A percentile compares a stretch with the other conserved stretches of the same genome.
These are phyloP conservation scores for Tilletia caries DNA, from an alignment of 1,284 basidiomycete genomes.

Conservation along the genomic window DNA sequence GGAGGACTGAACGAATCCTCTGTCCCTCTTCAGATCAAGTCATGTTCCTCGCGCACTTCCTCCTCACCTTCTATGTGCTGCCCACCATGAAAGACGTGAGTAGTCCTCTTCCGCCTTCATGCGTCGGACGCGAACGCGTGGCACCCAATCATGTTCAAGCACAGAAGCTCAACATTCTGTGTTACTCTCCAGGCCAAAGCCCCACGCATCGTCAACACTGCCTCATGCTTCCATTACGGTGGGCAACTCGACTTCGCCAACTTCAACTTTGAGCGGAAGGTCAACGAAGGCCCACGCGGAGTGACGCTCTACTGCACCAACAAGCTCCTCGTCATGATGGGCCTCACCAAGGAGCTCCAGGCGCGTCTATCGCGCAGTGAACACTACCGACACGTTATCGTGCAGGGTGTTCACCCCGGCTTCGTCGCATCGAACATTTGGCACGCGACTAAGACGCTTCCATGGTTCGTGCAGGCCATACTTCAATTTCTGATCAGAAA, in stretches of 20 bases:
- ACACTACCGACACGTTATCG: constrained; percentile 37
- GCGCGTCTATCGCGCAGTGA: constrained; percentile 30
- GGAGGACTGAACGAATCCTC: neutral
- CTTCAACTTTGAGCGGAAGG: constrained; percentile 37
- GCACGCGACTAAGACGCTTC: constrained; percentile 21
- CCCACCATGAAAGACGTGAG: constrained; percentile 21
- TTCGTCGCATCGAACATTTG: constrained; percentile 38
- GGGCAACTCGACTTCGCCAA: constrained; percentile 37
- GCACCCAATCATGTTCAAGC: no score
- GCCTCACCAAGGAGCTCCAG: constrained; percentile 38
- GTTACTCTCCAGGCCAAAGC: constrained; percentile 13
- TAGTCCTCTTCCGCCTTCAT: no score
- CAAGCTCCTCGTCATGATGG: constrained; percentile 40
- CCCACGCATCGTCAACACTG: constrained; percentile 40
- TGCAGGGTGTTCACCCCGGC: constrained; percentile 37
- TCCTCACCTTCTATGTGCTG: constrained; percentile 37
- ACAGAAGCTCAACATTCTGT: no score
- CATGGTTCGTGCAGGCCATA: neutral
- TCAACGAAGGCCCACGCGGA: constrained; percentile 24
- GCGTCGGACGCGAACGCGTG: neutral
- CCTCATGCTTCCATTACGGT: constrained; percentile 39
- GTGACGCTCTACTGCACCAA: constrained; percentile 38
- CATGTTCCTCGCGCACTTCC: constrained; percentile 37
- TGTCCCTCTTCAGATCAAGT: constrained; percentile 17
- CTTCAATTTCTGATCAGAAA: constrained; percentile 16